Conservation (phyloP, 2,329 filamentous ascomycete genomes). For the Cladosporium sp. region DNA sequence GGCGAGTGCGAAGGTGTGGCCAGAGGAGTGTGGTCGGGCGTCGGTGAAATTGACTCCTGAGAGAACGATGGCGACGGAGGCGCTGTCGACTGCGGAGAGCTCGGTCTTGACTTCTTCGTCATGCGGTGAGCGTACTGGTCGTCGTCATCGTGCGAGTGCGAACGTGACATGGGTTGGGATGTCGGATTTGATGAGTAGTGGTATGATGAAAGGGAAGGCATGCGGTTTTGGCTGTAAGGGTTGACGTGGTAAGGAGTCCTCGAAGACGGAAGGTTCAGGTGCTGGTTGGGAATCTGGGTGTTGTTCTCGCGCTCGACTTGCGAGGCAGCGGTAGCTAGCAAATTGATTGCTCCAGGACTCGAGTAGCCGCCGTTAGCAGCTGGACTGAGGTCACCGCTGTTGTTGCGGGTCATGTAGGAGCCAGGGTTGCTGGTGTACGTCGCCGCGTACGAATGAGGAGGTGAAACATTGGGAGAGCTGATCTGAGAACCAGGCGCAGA, state of each 20-base stretch:
- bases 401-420: slow-evolving; percentile 61
- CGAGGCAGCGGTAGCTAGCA: slow-evolving; percentile 69
- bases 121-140: slow-evolving; percentile 75
- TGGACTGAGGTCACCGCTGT: slow-evolving; percentile 48
- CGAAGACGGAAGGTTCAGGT: slow-evolving; percentile 37
- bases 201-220: slow-evolving; percentile 78
- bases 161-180: slow-evolving; percentile 82
- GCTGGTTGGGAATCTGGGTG: slow-evolving; percentile 46
- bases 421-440: slow-evolving; percentile 61
- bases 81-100: slow-evolving; percentile 92
- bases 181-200: slow-evolving; percentile 55
- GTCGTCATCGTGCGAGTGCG: slow-evolving; percentile 81
- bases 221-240: slow-evolving; percentile 60
- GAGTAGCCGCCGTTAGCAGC: slow-evolving; percentile 45
- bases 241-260: slow-evolving; percentile 44
- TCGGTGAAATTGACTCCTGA: slow-evolving; percentile 91
- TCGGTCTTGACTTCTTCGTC: slow-evolving; percentile 86
- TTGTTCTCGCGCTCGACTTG: slow-evolving; percentile 64
- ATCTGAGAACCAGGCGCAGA: slow-evolving; percentile 86
- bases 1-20: slow-evolving; percentile 95
- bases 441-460: slow-evolving; percentile 76
- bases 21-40: slow-evolving; percentile 96
- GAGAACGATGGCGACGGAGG: slow-evolving; percentile 96
- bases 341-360: slow-evolving; percentile 61
- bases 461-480: slow-evolving; percentile 92